Evolutionary conservation across 2,329 filamentous ascomycete genomes (phyloP), one percentile per base, ranked within the genome.

Genomic region (Magnaporthiopsis incrustans): DNA sequence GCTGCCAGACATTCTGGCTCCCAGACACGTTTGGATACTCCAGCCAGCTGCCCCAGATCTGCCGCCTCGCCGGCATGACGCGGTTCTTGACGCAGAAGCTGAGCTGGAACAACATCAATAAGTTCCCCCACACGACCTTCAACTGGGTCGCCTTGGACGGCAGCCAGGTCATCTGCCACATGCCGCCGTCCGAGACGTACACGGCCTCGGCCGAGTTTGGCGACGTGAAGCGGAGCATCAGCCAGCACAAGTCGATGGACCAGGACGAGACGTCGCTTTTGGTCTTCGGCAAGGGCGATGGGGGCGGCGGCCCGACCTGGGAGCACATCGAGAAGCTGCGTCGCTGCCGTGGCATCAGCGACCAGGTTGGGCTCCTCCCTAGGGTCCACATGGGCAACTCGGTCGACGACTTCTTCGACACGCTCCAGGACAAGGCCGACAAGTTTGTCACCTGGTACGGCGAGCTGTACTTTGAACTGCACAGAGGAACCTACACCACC

Each of bases 31-130:
- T 99, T 77, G 95, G 95, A 18, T 99, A 99, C 77, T 97, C 93
- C 0, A 90, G 89, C 61, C 95, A 99, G 76, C 84, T 99, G 57
- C 95, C 95, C 15, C 95, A 99, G 73, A 81, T 99, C 57, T 98
- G 92, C 73, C 89, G 94, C 4, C 80, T 97, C 33, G 90, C 95
- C n/a, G 94, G 92, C 26, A 98, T 99, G 95, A 90, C 86, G 65
- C 87, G 94, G 44, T 99, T 99, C 81, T 89, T 99, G 72, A 99
- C 95, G 0, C 95, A 99, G 76, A 99, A 99, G 79, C 82, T 99
- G 66, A 98, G 94, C 80, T 99, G 95, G 95, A 98, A 98, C 80
- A 98, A 98, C 75, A 98, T 98, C 83, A 98, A 98, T 79, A 96
- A 90, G 73, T 99, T 98, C 78, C 95, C 95, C 0, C 95, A 98